Base-by-base conservation (phyloP, 768 basidiomycete genomes). In the Paxillus involutus region DNA sequence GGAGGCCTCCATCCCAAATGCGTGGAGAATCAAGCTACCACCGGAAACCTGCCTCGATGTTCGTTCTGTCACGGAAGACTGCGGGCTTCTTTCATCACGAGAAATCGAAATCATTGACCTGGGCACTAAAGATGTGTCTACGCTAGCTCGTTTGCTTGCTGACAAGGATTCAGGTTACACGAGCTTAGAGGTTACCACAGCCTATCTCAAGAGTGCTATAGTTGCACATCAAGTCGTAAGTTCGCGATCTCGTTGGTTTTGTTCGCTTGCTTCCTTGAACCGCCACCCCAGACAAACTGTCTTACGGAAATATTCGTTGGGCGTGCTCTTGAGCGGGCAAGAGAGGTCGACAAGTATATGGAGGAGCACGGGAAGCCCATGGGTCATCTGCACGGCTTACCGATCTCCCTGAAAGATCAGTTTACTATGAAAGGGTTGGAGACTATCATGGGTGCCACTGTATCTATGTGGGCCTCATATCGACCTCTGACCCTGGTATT, bases 401-500 rank as follows among this genome's bases (percentile, higher is more conserved):
- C 81, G 13, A 48, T 63, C 30, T 55, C 60, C 17, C 44, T 73
- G 24, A 73, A 73, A 70, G 80, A 83, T 57, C 81, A 83, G 55
- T 80, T 86, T 58, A 72, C 74, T 10, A 80, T 88, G 70, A 77
- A 83, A 64, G 85, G 83, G 4, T 62, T 83, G 30, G 84, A 86
- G 60, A 84, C 83, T 50, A 75, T 73, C 58, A 81, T 83, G 79
- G 80, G 78, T 77, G 57, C 26, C 17, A 14, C 43, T 19, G 33
- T 16, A 29, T 54, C 14, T 39, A 11, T 46, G 13, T 21, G 24
- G 50, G 39, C 12, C 16, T 26, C 16, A 39, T 13, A 0, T 26
- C 4, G 24, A 43, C 13, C 10, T 19, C 30, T 63, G 29, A 60
- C 37, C 14, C 45, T 44, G 17, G 76, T 4, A 78, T 76, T 7